Evolutionary conservation across 2,329 filamentous ascomycete species (phyloP), one percentile per base, ranked within the genome.

Genomic region (Diaporthe ampelina): DNA sequence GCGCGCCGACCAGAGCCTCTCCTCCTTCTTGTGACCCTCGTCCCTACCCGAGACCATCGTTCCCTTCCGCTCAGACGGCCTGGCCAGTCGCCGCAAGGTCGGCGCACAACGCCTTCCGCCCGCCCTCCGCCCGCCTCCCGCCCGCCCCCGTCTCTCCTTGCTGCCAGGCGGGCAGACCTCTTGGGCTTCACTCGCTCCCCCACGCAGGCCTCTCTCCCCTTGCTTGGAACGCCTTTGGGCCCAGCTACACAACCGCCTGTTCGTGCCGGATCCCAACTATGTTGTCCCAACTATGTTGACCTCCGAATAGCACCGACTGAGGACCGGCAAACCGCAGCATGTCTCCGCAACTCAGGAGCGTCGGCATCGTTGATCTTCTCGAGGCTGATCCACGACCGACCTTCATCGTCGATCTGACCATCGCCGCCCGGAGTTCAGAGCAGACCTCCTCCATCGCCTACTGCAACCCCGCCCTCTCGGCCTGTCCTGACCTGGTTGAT

Each of bases 381-480:
- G 80, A 84, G 70, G 80, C 78, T 72, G 84, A 86, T 74, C 81
- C 82, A 35, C 80, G 84, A 32, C 83, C 84, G 10, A 80, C 83
- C 17, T 81, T 83, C 52, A 79, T 83, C 63, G 76, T 82, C 75
- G 75, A 79, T 76, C 68, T 77, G 73, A 48, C 69, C 32, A 56
- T 63, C 48, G 73, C 50, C 48, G 69, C 76, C 52, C 43, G 67
- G 13, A 35, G 43, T 58, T 57, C 56, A 19, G 54, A 68, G 17
- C 61, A 71, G 58, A 68, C 48, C 21, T 69, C 71, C 19, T 67
- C 70, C 10, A 76, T 81, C 26, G 78, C 79, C 57, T 81, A 81
- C 75, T 79, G 79, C n/a, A 81, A 79, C 48, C 79, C 79, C 24
- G 80, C 80, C 24, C 77, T 81, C 15, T 74, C 74, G 19, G 73